These are phyloP conservation scores for Colletotrichum echinochloae DNA, from an alignment of 2,329 filamentous ascomycete genomes.

Conservation along the genomic window DNA sequence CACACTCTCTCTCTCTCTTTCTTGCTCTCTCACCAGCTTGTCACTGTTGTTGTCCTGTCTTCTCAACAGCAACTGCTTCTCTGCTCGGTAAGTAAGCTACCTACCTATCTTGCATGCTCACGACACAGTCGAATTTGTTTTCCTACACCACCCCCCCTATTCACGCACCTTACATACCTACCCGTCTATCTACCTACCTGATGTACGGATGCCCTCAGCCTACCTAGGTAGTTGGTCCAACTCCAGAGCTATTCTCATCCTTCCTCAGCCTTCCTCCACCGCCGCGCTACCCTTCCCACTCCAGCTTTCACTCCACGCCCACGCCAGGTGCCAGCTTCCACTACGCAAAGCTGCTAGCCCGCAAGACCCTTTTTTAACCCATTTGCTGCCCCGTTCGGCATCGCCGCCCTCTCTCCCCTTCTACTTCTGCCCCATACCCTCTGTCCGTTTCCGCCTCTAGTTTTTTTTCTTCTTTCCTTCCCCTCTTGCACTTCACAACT, in stretches of 20 bases:
- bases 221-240: slow-evolving; percentile 30
- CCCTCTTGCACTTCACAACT: slow-evolving; percentile 33
- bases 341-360: slow-evolving; percentile 30
- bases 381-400: slow-evolving; percentile 39
- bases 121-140: neutral
- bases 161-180: slow-evolving; percentile 1
- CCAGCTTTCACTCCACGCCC: slow-evolving; percentile 15
- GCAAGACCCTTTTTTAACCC: slow-evolving; percentile 41
- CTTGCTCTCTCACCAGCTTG: neutral
- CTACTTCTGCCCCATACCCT: slow-evolving; percentile 36
- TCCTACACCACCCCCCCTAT: neutral
- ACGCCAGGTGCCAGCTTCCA: slow-evolving; percentile 24
- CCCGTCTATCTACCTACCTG: neutral
- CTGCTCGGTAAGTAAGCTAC: neutral
- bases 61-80: slow-evolving; percentile 9
- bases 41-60: neutral
- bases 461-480: neutral
- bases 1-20: neutral
- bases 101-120: neutral
- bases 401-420: slow-evolving; percentile 32
- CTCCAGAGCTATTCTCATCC: slow-evolving; percentile 38
- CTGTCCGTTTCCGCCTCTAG: slow-evolving; percentile 26
- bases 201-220: slow-evolving; percentile 22
- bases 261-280: slow-evolving; percentile 39
- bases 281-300: slow-evolving; percentile 19